Evolutionary conservation across 148 eudicot genomes (phyloP), one percentile per base, ranked within the genome.

Genomic region (Vaccinium myrtillus): DNA sequence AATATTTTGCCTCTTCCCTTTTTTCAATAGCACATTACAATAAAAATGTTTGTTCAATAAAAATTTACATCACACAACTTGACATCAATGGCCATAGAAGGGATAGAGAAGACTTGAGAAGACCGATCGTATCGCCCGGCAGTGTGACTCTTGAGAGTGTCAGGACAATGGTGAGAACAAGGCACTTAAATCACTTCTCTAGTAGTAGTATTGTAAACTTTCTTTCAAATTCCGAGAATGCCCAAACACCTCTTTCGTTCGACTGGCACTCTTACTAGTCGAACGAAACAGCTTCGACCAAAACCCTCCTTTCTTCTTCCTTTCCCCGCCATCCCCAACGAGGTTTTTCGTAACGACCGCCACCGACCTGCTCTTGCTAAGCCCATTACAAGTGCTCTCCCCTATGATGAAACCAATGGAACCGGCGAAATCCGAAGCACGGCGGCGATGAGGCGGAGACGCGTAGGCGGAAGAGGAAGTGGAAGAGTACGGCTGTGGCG

Each of bases 301-400:
- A 67, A 67, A 67, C 73, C 73, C 73, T 10, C 73, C 32, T 67
- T 67, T 67, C 73, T 67, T 61, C 69, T 61, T 67, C 73, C 25
- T 67, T 13, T 16, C 25, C 36, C 15, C 73, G 0, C 0, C 16
- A 0, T 12, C 73, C 3, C 14, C 14, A 53, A 9, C 55, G 1
- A 9, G 55, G 12, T 25, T n/a, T 6, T 8, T 67, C 36, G 32
- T 32, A 3, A 3, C 36, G 36, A 67, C 4, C 2, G 36, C 36
- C 36, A 67, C 36, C 6, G 73, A 67, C 73, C 73, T 67, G 15
- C 73, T 67, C 73, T 67, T 67, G 32, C 73, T 67, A 23, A 67
- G 73, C 73, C 73, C 73, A 11, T 25, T 67, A 11, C 73, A 23
- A 19, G 23, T 23, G 71, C 71, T 27, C 15, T 65, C 71, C 32